Evolutionary conservation across 2,329 filamentous ascomycete species (phyloP), one percentile per base, ranked within the genome.

Genomic region (Mycosphaerelloides madeirae): DNA sequence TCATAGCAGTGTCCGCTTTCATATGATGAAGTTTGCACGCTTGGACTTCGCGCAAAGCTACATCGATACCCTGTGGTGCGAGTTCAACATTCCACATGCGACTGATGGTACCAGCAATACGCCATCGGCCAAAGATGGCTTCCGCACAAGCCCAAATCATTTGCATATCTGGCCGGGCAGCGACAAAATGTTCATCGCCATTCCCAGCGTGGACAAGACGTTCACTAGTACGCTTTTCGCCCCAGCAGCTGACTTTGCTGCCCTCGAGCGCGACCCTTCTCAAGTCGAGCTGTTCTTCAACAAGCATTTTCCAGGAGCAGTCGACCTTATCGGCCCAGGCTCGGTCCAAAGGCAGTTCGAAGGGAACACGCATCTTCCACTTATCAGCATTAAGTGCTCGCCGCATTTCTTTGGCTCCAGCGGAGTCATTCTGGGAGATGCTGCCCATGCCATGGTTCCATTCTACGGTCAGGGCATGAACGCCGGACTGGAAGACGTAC

Each of bases 381-480:
- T 98, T 6, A 93, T 98, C 63, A 93, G 80, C 63, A 85, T 98
- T 62, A 97, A 95, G 68, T 96, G 90, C 70, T 78, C 78, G 14
- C 93, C 93, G 0, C 87, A 97, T 67, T 88, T 95, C 70, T 88
- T 80, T 69, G 74, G 70, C 38, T 80, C 81, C 18, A 85, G 82
- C 0, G 88, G 78, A 25, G 88, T 95, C 48, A 87, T 98, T 38
- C 65, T 98, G 29, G 93, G 93, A 46, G 93, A 98, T 63, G 89
- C 93, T 6, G 90, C 93, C 0, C 93, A 98, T 65, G 93, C 94
- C 45, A 96, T 98, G 83, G 89, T 98, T 0, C 93, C 93, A 0
- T 98, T 98, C 68, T 98, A 97, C 65, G 93, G 93, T 0, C 93
- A 98, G 66, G 93, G 93, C 29, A 94, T 98, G 83, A 98, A 98